These are phyloP conservation scores for Davidsoniella virescens DNA, from an alignment of 2,329 filamentous ascomycete genomes.

Conservation along the genomic window DNA sequence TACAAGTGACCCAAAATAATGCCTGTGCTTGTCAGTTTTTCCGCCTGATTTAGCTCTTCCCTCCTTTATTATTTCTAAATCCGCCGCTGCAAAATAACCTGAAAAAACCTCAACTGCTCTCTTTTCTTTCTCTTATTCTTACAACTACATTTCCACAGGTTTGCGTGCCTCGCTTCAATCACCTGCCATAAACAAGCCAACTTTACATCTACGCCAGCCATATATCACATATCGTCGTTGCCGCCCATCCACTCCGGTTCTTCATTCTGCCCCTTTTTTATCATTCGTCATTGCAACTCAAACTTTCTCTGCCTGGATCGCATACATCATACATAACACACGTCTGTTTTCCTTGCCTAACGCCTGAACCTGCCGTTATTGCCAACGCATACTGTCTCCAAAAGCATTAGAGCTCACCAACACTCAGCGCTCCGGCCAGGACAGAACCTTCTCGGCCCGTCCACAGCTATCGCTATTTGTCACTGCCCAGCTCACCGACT, in stretches of 20 bases:
- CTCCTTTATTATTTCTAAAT: background rate
- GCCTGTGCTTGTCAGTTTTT: background rate
- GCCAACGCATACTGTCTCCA: no score
- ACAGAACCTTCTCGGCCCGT: no score
- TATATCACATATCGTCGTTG: background rate
- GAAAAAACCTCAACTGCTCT: background rate
- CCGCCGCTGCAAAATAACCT: background rate
- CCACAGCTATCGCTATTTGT: background rate
- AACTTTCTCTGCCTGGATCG: background rate
- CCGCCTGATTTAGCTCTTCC: conserved; percentile 1
- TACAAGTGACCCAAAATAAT: background rate
- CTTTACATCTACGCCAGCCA: background rate
- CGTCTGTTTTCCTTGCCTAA: no score
- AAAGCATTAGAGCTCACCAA: no score
- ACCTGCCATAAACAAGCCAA: background rate
- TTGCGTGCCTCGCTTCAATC: background rate
- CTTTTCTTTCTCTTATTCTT: background rate
- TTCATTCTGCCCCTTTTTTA: background rate
- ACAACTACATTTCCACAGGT: background rate
- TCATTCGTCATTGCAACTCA: background rate
- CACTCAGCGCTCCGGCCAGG: no score
- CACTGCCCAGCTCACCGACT: background rate
- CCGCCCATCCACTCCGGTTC: background rate
- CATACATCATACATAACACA: no score
- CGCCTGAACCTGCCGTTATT: no score